Conservation (phyloP, 495 filamentous ascomycete species). For the Geopyxis carbonaria region DNA sequence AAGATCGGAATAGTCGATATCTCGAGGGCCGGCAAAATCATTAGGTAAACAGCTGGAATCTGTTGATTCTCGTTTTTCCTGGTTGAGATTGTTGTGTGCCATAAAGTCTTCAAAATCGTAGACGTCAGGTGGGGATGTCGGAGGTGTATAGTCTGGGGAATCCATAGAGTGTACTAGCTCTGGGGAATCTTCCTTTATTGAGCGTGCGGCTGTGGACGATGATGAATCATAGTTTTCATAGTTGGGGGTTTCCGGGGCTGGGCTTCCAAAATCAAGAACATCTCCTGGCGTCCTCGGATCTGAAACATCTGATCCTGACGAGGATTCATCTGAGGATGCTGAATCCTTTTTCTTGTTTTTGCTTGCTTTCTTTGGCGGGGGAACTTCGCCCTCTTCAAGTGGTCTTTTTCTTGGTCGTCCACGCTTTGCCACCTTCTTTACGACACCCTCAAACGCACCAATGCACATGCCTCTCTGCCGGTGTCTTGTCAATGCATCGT, state of each 20-base stretch:
- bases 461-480: constrained; percentile 88
- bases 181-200: constrained; percentile 9
- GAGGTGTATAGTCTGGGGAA: constrained; percentile 15
- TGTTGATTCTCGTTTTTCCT: background rate
- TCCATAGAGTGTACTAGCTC: constrained; percentile 9
- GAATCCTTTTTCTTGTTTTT: background rate
- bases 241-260: constrained; percentile 16
- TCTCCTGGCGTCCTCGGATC: constrained; percentile 18
- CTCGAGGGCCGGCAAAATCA: background rate
- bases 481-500: constrained; percentile 87
- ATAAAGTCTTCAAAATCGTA: constrained; percentile 20
- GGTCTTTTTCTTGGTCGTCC: constrained; percentile 47
- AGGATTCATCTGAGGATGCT: constrained; percentile 8
- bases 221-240: constrained; percentile 6
- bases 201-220: background rate
- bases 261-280: constrained; percentile 14
- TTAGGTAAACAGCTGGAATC: background rate
- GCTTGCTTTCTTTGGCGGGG: background rate
- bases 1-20: constrained; percentile 3
- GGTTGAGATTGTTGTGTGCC: background rate
- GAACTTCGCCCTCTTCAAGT: constrained; percentile 19
- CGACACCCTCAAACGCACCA: constrained; percentile 71
- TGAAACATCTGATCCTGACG: constrained; percentile 18
- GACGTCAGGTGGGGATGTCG: constrained; percentile 18
- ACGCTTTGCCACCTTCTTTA: constrained; percentile 51